Percentiles rank a stretch among this genome's conserved stretches.
These are phyloP conservation scores for Hyphopichia khmerensis DNA, from an alignment of 1,139 yeast genomes.

Conservation along the genomic window DNA sequence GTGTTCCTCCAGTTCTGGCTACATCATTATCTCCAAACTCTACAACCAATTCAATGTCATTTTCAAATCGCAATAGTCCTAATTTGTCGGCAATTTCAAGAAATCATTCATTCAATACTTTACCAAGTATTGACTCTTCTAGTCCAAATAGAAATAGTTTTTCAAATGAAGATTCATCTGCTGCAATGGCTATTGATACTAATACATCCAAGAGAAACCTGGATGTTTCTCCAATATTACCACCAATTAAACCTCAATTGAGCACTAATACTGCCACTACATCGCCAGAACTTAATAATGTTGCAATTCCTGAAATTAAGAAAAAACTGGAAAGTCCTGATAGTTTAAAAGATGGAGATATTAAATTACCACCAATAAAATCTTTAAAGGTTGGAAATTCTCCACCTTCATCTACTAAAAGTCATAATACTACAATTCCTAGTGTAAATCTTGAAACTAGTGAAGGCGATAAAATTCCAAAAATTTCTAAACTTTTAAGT, in stretches of 20 bases:
- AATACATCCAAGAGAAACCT: neutral
- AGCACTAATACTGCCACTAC: neutral
- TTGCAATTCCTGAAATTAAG: neutral
- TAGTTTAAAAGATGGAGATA: constrained; percentile 6
- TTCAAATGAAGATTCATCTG: neutral
- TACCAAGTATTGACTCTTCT: neutral
- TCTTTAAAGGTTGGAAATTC: constrained; percentile 9
- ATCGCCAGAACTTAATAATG: neutral
- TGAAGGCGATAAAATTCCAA: constrained; percentile 24
- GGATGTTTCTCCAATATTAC: constrained; percentile 6
- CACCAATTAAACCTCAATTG: constrained; percentile 4
- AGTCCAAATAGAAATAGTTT: neutral
- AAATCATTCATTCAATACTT: constrained; percentile 11
- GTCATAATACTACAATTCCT: neutral
- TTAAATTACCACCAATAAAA: constrained; percentile 26
- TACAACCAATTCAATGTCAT: constrained; percentile 1
- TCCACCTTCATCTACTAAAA: neutral
- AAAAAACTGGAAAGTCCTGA: constrained; percentile 14
- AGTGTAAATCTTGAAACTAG: neutral
- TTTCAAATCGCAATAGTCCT: constrained; percentile 4
- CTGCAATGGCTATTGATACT: neutral
- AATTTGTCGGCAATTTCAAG: constrained; percentile 2
- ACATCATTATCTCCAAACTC: constrained; percentile 4
- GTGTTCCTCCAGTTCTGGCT: constrained; percentile 5
- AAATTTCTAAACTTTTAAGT: constrained; percentile 30